A percentile compares a stretch with the other conserved stretches of the same genome.
These are phyloP conservation scores for Candida pseudocylindracea DNA, from an alignment of 1,139 yeast species.

Conservation along the genomic window DNA sequence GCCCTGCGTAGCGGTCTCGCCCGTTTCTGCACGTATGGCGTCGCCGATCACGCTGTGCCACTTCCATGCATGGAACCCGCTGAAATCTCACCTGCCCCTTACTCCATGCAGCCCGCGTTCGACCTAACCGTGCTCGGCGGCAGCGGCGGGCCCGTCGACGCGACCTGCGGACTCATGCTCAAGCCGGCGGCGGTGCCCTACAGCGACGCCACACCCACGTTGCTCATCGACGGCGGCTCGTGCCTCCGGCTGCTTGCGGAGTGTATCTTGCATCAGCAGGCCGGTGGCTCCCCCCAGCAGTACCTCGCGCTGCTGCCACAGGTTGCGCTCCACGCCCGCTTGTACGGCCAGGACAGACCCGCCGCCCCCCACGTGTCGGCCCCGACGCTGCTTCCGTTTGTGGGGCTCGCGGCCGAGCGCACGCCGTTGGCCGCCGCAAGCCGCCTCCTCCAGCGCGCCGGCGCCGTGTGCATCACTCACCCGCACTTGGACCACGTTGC, in stretches of 20 bases:
- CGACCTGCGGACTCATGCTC: slow-evolving; percentile 43
- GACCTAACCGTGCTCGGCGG: slow-evolving; percentile 46
- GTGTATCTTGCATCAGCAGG: slow-evolving; percentile 14
- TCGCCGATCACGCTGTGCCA: too few relatives aligned
- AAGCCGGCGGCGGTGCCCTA: slow-evolving; percentile 27
- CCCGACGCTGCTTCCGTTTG: background rate
- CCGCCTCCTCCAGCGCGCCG: slow-evolving; percentile 13
- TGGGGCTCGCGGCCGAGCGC: background rate
- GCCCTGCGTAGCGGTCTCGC: too few relatives aligned
- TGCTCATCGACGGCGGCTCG: slow-evolving; percentile 60
- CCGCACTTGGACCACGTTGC: slow-evolving; percentile 69
- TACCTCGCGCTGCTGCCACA: background rate
- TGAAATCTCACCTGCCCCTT: background rate
- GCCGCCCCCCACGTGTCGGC: slow-evolving; percentile 3
- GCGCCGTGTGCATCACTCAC: slow-evolving; percentile 45
- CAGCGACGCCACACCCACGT: slow-evolving; percentile 6
- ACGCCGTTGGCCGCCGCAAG: slow-evolving; percentile 8
- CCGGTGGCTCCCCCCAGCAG: too few relatives aligned
- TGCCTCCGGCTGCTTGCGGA: slow-evolving; percentile 38
- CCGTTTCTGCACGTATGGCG: too few relatives aligned
- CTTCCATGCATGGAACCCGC: background rate
- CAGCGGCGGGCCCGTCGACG: slow-evolving; percentile 62
- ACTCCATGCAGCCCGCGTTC: slow-evolving; percentile 6
- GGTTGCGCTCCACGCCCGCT: slow-evolving; percentile 3
- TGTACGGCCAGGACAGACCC: slow-evolving; percentile 10